These are phyloP conservation scores for Hymenoscyphus fructigenus DNA, from an alignment of 2,329 filamentous ascomycete species.

Conservation along the genomic window DNA sequence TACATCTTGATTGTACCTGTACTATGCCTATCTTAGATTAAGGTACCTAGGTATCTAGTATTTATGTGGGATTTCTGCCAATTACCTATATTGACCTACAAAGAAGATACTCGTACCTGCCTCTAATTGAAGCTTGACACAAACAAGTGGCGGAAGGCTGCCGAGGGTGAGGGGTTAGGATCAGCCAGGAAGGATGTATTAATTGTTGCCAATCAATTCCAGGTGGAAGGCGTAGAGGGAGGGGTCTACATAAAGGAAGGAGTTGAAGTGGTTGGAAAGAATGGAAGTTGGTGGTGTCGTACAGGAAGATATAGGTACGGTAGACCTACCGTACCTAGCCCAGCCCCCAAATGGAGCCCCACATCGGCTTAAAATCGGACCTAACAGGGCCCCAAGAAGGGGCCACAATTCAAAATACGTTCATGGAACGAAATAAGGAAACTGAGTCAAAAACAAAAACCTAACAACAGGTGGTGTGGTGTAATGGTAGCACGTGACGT, in stretches of 20 bases:
- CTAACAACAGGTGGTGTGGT: slow-evolving; percentile 23
- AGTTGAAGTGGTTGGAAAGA: not conserved
- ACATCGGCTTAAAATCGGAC: not conserved
- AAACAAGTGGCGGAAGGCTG: not conserved
- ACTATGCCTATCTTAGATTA: not conserved
- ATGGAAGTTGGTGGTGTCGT: not conserved
- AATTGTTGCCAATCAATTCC: not conserved
- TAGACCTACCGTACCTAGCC: not conserved
- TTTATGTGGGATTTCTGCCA: not conserved
- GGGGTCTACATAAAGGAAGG: not conserved
- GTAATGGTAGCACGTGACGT: slow-evolving; percentile 38
- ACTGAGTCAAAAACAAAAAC: not conserved
- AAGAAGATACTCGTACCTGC: not conserved
- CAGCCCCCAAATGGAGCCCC: not conserved
- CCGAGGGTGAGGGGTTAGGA: not conserved
- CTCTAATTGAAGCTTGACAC: not conserved
- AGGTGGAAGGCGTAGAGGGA: not conserved
- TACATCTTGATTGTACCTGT: not conserved
- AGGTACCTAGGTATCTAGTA: not conserved
- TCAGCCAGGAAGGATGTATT: not conserved
- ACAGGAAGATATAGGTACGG: no score
- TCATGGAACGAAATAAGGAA: not conserved
- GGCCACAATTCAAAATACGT: not conserved
- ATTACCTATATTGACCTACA: not conserved
- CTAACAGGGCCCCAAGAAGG: not conserved